Percentiles rank a stretch among this genome's conserved stretches.
phyloP scores from a whole-genome alignment of 2,329 filamentous ascomycete genomes.

The Calonectria multiphialidica region DNA sequence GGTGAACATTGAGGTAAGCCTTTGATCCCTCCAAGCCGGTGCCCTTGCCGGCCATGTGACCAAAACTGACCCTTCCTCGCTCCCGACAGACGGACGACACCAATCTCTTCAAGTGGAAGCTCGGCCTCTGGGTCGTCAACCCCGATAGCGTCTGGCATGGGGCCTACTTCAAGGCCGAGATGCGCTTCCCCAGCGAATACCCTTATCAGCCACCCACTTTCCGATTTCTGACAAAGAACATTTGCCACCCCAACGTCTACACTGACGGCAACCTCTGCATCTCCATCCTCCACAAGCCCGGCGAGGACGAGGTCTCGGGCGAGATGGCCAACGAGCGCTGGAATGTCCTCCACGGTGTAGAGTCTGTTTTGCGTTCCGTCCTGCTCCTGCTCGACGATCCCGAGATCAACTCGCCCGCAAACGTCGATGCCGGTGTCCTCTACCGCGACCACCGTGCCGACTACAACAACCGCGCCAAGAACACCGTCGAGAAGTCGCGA shows the following conservation, averaged over 20 bases:
- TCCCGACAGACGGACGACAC: constrained; percentile 74
- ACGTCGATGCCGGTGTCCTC: constrained; percentile 91
- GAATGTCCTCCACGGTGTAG: constrained; percentile 93
- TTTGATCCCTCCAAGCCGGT: neutral
- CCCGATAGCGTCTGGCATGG: constrained; percentile 92
- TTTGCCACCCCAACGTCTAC: constrained; percentile 96
- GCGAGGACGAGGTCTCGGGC: constrained; percentile 92
- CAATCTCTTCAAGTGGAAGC: constrained; percentile 89
- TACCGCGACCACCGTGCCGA: constrained; percentile 78
- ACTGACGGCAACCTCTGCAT: constrained; percentile 92
- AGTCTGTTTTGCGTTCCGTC: constrained; percentile 93
- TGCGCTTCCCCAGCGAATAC: constrained; percentile 90
- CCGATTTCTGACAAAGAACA: constrained; percentile 78
- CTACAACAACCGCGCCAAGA: constrained; percentile 78
- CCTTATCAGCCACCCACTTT: constrained; percentile 92
- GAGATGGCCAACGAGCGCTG: constrained; percentile 92
- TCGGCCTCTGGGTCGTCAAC: constrained; percentile 93
- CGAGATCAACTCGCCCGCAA: constrained; percentile 92
- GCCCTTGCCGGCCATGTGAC: neutral
- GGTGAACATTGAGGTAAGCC: constrained; percentile 85
- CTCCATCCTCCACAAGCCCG: constrained; percentile 92
- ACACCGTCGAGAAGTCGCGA: constrained; percentile 80
- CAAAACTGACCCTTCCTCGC: constrained; percentile 17
- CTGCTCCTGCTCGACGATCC: constrained; percentile 93
- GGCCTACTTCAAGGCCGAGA: constrained; percentile 90